Percentiles rank a stretch among this genome's conserved stretches.
phyloP scores from a whole-genome alignment of 768 basidiomycete genomes.

The Rhodotorula graminis region DNA sequence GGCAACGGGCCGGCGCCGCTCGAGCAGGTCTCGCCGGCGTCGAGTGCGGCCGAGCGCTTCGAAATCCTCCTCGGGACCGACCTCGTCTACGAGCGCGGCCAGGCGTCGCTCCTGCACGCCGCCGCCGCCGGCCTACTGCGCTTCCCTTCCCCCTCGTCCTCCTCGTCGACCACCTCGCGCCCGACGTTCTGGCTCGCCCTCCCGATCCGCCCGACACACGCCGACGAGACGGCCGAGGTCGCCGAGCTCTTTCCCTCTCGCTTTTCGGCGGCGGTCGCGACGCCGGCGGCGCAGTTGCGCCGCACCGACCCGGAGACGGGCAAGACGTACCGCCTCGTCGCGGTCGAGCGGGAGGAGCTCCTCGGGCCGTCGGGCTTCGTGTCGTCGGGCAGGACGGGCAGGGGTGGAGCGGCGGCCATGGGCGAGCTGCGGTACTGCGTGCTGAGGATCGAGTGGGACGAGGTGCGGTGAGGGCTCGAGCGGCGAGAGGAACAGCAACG shows the following conservation, averaged over 20 bases:
- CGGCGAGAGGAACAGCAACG: too few relatives aligned
- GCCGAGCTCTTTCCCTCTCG: slow-evolving; percentile 42
- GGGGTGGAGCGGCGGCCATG: slow-evolving; percentile 51
- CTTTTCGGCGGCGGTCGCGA: background rate
- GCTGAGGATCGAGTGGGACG: slow-evolving; percentile 66
- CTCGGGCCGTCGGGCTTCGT: slow-evolving; percentile 10
- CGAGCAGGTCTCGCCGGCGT: too few relatives aligned
- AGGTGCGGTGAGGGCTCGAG: slow-evolving; percentile 6
- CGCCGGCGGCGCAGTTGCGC: background rate
- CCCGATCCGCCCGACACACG: slow-evolving; percentile 58
- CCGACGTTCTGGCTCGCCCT: slow-evolving; percentile 71
- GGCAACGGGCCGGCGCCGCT: background rate
- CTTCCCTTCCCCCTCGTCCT: slow-evolving; percentile 38
- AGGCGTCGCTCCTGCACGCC: slow-evolving; percentile 63
- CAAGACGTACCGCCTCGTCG: background rate
- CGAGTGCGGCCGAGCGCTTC: slow-evolving; percentile 52
- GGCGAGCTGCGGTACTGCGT: slow-evolving; percentile 61
- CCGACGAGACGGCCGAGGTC: slow-evolving; percentile 59
- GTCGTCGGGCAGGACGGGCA: slow-evolving; percentile 49
- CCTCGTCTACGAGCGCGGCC: slow-evolving; percentile 67
- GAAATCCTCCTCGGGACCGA: slow-evolving; percentile 74
- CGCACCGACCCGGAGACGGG: too few relatives aligned
- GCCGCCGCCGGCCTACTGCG: slow-evolving; percentile 58
- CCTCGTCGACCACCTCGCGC: background rate
- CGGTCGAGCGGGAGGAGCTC: slow-evolving; percentile 13